Percentiles rank a stretch among this genome's conserved stretches.
Conservation (phyloP, 768 basidiomycete genomes). For the Mycena venus region DNA sequence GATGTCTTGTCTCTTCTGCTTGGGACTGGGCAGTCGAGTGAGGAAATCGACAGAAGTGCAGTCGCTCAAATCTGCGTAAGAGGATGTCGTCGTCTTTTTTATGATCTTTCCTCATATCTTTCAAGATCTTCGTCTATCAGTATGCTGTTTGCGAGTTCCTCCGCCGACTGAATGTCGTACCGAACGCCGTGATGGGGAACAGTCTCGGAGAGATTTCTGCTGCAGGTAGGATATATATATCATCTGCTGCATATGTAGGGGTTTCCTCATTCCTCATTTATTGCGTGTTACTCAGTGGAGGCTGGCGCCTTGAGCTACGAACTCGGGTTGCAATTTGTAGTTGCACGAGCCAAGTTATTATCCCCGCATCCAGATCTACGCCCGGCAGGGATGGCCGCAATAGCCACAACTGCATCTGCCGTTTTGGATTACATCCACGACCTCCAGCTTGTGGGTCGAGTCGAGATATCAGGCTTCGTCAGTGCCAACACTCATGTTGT, state of each 20-base stretch:
- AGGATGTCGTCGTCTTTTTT: not conserved
- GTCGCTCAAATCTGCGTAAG: constrained; percentile 49
- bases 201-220: constrained; percentile 54
- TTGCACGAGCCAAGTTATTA: constrained; percentile 46
- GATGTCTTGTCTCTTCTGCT: constrained; percentile 46
- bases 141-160: constrained; percentile 49
- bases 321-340: constrained; percentile 45
- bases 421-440: constrained; percentile 40
- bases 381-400: constrained; percentile 50
- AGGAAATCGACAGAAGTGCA: constrained; percentile 47
- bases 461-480: constrained; percentile 48
- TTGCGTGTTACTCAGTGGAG: constrained; percentile 37
- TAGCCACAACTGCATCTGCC: constrained; percentile 41
- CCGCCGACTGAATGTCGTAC: constrained; percentile 37
- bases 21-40: constrained; percentile 6
- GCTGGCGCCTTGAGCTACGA: constrained; percentile 46
- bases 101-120: not conserved
- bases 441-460: constrained; percentile 35
- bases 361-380: constrained; percentile 39
- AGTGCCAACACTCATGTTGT: constrained; percentile 43
- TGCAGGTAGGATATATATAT: constrained; percentile 44
- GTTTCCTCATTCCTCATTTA: not conserved
- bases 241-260: not conserved
- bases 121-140: constrained; percentile 51
- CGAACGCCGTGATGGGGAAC: constrained; percentile 51